Evolutionary conservation across 2,329 filamentous ascomycete species (phyloP).

Genomic region (Xylaria sp.): DNA sequence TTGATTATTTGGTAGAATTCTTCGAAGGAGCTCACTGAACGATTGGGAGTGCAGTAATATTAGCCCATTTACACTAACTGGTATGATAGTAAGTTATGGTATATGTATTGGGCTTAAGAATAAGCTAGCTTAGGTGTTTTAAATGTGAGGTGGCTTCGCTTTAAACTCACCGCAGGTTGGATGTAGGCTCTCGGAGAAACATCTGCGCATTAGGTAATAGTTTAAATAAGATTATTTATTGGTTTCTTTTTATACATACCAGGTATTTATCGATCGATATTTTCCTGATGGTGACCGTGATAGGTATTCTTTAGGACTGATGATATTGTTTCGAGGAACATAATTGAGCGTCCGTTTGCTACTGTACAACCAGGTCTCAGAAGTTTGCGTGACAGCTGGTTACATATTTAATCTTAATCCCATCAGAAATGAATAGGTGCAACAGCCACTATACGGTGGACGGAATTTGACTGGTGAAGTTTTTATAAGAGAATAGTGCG

Average conservation of each 20-base stretch:
- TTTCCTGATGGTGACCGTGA: not conserved
- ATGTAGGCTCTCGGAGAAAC: no score
- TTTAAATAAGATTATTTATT: no score
- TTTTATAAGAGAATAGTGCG: not conserved
- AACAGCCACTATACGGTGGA: not conserved
- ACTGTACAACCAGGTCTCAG: constrained; percentile 11
- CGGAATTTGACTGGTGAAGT: constrained; percentile 20
- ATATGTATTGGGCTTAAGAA: no score
- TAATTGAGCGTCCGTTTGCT: not conserved
- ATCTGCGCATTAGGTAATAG: no score
- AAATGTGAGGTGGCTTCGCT: no score
- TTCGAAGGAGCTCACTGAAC: not conserved
- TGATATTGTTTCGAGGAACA: not conserved
- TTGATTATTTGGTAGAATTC: not conserved
- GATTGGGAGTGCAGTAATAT: not conserved
- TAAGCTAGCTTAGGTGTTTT: no score
- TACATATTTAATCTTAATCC: constrained; percentile 11
- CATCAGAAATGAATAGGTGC: constrained; percentile 7
- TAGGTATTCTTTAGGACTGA: not conserved
- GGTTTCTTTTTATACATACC: no score
- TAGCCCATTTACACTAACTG: not conserved
- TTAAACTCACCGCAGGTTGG: no score
- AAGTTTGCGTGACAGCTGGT: constrained; percentile 5
- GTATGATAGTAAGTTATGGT: not conserved
- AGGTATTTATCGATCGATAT: not conserved